Conservation (phyloP, 129 eudicot genomes). For the Cynara cardunculus region DNA sequence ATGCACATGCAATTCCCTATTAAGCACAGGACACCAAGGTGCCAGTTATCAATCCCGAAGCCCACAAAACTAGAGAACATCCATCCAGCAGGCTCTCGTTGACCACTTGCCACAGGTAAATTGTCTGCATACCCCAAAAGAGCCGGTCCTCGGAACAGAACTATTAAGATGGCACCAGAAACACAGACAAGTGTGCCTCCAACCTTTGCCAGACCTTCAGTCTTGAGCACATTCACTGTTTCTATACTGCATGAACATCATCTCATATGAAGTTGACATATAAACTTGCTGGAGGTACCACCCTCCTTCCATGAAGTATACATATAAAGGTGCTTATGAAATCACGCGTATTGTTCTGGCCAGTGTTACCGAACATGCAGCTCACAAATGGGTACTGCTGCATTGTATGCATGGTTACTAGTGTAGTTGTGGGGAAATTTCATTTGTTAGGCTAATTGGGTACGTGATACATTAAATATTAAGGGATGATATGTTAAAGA, state of each 20-base stretch:
- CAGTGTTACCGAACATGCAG: background rate
- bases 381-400: background rate
- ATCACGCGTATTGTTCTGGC: background rate
- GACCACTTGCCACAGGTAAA: slow-evolving; percentile 49
- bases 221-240: slow-evolving; percentile 59
- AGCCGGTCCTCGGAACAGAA: slow-evolving; percentile 79
- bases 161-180: slow-evolving; percentile 90
- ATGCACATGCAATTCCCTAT: slow-evolving; percentile 95
- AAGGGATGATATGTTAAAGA: background rate
- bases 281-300: background rate
- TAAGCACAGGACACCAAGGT: slow-evolving; percentile 81
- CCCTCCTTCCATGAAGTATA: background rate
- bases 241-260: slow-evolving; percentile 69
- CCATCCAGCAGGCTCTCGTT: slow-evolving; percentile 85
- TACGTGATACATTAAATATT: background rate
- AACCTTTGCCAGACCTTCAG: slow-evolving; percentile 87
- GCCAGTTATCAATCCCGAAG: slow-evolving; percentile 75
- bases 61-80: slow-evolving; percentile 45
- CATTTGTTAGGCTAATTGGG: background rate
- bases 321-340: background rate
- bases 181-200: slow-evolving; percentile 85
- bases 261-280: background rate
- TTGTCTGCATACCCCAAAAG: slow-evolving; percentile 54
- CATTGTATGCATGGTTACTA: background rate
- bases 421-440: too few species aligned